These are phyloP conservation scores for Platismatia glauca DNA, from an alignment of 495 filamentous ascomycete genomes.

Conservation along the genomic window DNA sequence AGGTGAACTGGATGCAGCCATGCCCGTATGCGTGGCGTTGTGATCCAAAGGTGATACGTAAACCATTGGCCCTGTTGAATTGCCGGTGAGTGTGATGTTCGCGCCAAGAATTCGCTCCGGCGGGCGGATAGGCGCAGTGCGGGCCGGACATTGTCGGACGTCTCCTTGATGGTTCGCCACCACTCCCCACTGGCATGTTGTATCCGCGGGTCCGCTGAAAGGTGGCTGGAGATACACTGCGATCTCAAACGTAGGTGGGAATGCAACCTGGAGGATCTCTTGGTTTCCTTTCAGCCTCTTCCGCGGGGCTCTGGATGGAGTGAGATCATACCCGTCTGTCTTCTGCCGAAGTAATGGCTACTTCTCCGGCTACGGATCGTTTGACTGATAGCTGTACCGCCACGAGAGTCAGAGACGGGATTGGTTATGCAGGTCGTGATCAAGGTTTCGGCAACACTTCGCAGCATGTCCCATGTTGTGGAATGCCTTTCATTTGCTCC, in stretches of 20 bases:
- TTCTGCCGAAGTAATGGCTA: not conserved
- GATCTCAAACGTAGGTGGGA: not conserved
- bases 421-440: slow-evolving; percentile 3
- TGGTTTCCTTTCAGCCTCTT: not conserved
- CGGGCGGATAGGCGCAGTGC: not conserved
- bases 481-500: slow-evolving; percentile 1
- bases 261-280: not conserved
- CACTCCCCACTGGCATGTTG: slow-evolving; percentile 8
- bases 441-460: slow-evolving; percentile 1
- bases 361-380: not conserved
- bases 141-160: slow-evolving; percentile 4
- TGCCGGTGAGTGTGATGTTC: not conserved
- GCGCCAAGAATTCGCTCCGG: slow-evolving; percentile 1
- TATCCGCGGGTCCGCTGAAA: not conserved
- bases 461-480: slow-evolving; percentile 10
- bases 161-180: slow-evolving; percentile 6
- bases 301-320: not conserved
- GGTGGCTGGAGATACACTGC: slow-evolving; percentile 8
- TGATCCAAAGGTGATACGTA: not conserved
- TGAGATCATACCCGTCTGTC: not conserved
- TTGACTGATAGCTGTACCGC: slow-evolving; percentile 4
- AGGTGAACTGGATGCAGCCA: not conserved
- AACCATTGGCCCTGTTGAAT: not conserved
- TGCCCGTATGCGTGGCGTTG: not conserved
- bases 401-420: not conserved